phyloP scores from a whole-genome alignment of 306 rosid genomes.

The Sicyos edulis region DNA sequence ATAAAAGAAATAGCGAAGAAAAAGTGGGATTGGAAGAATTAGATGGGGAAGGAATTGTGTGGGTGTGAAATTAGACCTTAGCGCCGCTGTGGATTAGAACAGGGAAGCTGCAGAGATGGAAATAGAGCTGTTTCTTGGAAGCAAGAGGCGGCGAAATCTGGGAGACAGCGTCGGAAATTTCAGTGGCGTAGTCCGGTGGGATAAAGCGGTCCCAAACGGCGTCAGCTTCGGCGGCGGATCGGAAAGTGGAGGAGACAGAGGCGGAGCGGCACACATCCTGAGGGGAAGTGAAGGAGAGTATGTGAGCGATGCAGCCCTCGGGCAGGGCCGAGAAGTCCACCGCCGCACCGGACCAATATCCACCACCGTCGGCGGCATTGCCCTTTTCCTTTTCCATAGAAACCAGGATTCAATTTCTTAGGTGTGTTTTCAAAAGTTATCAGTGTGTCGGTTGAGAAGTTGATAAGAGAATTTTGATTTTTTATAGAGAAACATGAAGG shows the following conservation, averaged over 20 bases:
- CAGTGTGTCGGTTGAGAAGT: neutral
- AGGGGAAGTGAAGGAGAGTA: conserved; percentile 63
- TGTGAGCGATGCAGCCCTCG: conserved; percentile 56
- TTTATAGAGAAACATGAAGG: neutral
- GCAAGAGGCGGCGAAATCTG: neutral
- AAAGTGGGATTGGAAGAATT: no score
- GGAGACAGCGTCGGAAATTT: conserved; percentile 23
- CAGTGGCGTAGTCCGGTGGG: conserved; percentile 32
- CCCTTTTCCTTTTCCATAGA: neutral
- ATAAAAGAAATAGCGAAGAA: no score
- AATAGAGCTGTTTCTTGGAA: conserved; percentile 54
- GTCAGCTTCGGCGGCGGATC: conserved; percentile 74
- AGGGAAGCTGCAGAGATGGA: conserved; percentile 42
- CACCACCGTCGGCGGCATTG: neutral
- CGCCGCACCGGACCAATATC: neutral
- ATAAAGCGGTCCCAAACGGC: conserved; percentile 67
- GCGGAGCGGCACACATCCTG: conserved; percentile 48
- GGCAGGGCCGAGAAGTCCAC: conserved; percentile 41
- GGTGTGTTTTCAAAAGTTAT: no score
- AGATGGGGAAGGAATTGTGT: no score
- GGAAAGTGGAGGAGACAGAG: conserved; percentile 42
- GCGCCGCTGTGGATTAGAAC: conserved; percentile 50
- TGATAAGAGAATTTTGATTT: neutral
- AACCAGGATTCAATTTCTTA: neutral
- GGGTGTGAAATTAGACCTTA: conserved; percentile 32